Evolutionary conservation across 768 basidiomycete genomes (phyloP).

Genomic region (Boletus patriciae): DNA sequence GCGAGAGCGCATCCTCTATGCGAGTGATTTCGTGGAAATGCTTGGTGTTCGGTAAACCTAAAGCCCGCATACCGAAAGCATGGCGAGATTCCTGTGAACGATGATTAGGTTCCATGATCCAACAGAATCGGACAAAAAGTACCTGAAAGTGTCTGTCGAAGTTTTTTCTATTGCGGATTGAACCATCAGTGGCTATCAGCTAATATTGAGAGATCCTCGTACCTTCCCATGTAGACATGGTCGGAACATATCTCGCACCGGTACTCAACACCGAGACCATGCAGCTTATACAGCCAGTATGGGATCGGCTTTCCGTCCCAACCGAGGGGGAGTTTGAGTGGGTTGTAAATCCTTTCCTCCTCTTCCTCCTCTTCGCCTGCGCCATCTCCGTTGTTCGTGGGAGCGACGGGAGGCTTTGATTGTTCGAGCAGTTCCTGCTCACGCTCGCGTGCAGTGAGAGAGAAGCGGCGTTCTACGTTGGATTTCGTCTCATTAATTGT

Average conservation of each 20-base stretch:
- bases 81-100: conserved; percentile 80
- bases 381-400: conserved; percentile 44
- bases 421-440: conserved; percentile 90
- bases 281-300: conserved; percentile 97
- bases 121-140: conserved; percentile 14
- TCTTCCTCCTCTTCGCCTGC: conserved; percentile 85
- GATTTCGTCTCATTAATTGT: conserved; percentile 88
- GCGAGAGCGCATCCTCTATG: conserved; percentile 92
- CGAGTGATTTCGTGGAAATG: conserved; percentile 99
- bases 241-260: conserved; percentile 97
- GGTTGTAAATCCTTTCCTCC: conserved; percentile 97
- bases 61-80: conserved; percentile 96
- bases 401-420: conserved; percentile 47
- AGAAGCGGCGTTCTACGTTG: conserved; percentile 95
- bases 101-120: conserved; percentile 18
- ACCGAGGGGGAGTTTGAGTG: conserved; percentile 91
- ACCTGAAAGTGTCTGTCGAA: conserved; percentile 96
- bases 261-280: conserved; percentile 97
- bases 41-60: conserved; percentile 96
- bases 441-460: conserved; percentile 95
- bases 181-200: conserved; percentile 15
- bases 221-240: conserved; percentile 96
- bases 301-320: conserved; percentile 99
- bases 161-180: conserved; percentile 66
- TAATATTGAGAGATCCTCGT: conserved; percentile 22